Conservation (phyloP, 805 yeast species). For the Candida sithepensis region DNA sequence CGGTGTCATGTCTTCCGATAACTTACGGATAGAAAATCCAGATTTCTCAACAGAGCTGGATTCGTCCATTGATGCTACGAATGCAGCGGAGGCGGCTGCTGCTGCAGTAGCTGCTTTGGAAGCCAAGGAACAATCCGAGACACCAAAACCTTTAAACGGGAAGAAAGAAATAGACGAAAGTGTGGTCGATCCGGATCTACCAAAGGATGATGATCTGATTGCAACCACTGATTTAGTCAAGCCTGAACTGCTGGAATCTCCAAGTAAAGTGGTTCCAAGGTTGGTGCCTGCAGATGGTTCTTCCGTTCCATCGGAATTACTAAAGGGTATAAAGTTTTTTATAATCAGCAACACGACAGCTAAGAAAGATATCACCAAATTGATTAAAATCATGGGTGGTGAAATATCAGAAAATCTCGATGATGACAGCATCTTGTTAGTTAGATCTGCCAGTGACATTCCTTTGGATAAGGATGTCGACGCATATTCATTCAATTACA, state of each 20-base stretch:
- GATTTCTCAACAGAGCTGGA: constrained; percentile 6
- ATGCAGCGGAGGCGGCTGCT: constrained; percentile 9
- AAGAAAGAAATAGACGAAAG: neutral
- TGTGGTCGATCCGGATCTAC: neutral
- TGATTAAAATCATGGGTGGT: constrained; percentile 25
- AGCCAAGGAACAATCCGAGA: constrained; percentile 1
- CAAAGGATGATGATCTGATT: neutral
- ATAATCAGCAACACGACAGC: constrained; percentile 15
- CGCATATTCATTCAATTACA: constrained; percentile 21
- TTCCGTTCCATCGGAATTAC: neutral
- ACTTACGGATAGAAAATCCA: constrained; percentile 2
- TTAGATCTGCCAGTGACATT: constrained; percentile 16
- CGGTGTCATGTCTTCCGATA: neutral
- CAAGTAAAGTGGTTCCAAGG: neutral
- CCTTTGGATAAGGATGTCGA: constrained; percentile 11
- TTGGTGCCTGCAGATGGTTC: neutral
- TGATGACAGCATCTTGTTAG: constrained; percentile 13
- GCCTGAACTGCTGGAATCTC: neutral
- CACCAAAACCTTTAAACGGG: neutral
- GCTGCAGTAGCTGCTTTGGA: constrained; percentile 7
- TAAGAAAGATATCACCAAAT: constrained; percentile 12
- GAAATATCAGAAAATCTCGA: constrained; percentile 7
- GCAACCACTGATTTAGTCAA: neutral
- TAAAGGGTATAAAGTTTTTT: constrained; percentile 8
- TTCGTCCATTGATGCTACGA: constrained; percentile 6